Base-by-base conservation (phyloP, 2,329 filamentous ascomycete species). In the Alternaria panax region DNA sequence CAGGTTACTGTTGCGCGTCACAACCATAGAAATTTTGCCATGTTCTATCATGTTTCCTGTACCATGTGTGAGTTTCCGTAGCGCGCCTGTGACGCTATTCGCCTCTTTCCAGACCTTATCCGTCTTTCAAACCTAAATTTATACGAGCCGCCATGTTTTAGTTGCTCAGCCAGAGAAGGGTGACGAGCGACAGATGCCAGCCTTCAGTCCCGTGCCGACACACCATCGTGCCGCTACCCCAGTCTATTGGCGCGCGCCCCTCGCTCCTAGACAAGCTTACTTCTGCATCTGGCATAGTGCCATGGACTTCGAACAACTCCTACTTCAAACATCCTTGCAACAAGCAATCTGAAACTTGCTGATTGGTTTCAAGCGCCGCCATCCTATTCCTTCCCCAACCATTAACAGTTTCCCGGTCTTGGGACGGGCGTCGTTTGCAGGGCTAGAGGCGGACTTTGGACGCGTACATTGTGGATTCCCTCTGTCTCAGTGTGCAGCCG, bases 281-380 rank as follows among this genome's bases (percentile, higher is more conserved):
- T 22, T 18, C 54, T 55, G 43, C 18, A 55, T 57, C 11, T 22
- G 40, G 41, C 30, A 42, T 57, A 48, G 54, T 43, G 54, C 42
- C 30, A 42, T 42, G 43, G 50, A 54, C 42, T 54, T 38, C 36
- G 50, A 52, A 57, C 42, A 57, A 22, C 22, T 54, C 32, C 25
- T 51, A 54, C 42, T 36, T 6, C 8, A 30, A 27, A 38, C 34
- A 57, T 52, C 54, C 54, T 48, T 30, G 54, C 18, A 46, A 30
- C n/a, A n/a, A 20, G 2, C 25, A n/a, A 41, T 20, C 34, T 58
- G 56, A 58, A 58, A 58, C 56, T n/a, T 36, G 20, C 25, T 58
- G 56, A 58, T 58, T 51, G 34, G 50, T 51, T 51, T 55, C 55
- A 47, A 22, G 50, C 30, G 4, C 46, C 30, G 40, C 32, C 32